phyloP scores from a whole-genome alignment of 495 filamentous ascomycete genomes.

The Annulohypoxylon bovei region DNA sequence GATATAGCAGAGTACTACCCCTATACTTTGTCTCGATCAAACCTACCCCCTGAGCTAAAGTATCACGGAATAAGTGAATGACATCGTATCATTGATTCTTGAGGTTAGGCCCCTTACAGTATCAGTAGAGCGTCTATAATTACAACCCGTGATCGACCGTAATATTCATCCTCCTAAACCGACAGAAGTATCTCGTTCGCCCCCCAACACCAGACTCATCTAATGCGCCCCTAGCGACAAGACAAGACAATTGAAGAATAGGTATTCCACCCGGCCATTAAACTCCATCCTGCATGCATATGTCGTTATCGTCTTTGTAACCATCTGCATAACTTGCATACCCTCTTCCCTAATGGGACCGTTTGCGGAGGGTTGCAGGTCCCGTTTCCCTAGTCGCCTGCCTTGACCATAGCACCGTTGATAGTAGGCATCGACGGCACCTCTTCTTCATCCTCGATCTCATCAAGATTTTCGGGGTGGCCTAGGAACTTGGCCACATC shows the following conservation, averaged over 20 bases:
- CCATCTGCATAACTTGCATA: constrained; percentile 8
- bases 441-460: constrained; percentile 61
- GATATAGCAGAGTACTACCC: not conserved
- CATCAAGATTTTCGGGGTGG: constrained; percentile 64
- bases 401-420: constrained; percentile 48
- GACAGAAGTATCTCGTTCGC: constrained; percentile 8
- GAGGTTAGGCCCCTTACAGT: not conserved
- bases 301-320: constrained; percentile 12
- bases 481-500: constrained; percentile 90
- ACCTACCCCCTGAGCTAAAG: not conserved
- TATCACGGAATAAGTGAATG: constrained; percentile 15
- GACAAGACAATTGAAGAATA: constrained; percentile 24
- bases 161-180: not conserved
- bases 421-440: constrained; percentile 42
- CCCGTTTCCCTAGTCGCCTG: constrained; percentile 35
- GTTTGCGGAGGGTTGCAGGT: constrained; percentile 5
- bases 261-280: constrained; percentile 27
- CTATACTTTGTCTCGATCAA: not conserved
- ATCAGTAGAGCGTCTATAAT: constrained; percentile 23
- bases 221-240: constrained; percentile 27
- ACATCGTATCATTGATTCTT: constrained; percentile 19
- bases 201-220: constrained; percentile 32
- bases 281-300: constrained; percentile 43
- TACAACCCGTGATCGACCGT: constrained; percentile 26
- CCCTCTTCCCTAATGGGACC: not conserved